phyloP scores from a whole-genome alignment of 2,329 filamentous ascomycete genomes.

The Sporothrix protearum region DNA sequence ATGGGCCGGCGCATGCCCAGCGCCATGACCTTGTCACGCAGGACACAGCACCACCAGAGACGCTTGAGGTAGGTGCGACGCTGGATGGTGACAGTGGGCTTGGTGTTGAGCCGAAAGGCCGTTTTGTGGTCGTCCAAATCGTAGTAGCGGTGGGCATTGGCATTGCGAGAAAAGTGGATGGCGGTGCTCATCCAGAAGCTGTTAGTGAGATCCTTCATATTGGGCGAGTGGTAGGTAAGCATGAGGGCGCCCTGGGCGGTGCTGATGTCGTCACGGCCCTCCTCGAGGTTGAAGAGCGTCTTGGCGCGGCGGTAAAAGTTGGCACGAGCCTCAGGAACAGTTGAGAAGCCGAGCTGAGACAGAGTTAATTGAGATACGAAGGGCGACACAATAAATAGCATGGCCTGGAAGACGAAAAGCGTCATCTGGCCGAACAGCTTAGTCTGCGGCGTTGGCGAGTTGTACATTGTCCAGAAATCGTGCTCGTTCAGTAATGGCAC shows the following conservation, averaged over 20 bases:
- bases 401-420: constrained; percentile 45
- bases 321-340: constrained; percentile 15
- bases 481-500: constrained; percentile 44
- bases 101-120: no score
- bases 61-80: constrained; percentile 67
- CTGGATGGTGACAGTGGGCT: constrained; percentile 56
- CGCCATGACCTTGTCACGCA: constrained; percentile 86
- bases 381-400: constrained; percentile 38
- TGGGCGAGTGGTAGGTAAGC: constrained; percentile 42
- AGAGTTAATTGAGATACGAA: constrained; percentile 15
- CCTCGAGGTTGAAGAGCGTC: constrained; percentile 44
- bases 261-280: constrained; percentile 40
- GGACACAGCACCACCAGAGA: constrained; percentile 97
- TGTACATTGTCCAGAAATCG: constrained; percentile 46
- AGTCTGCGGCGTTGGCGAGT: constrained; percentile 7
- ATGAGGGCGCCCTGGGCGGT: constrained; percentile 43
- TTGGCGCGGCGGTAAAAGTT: constrained; percentile 29
- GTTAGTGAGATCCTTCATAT: constrained; percentile 20
- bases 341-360: constrained; percentile 8
- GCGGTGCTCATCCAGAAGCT: constrained; percentile 23
- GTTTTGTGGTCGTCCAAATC: constrained; percentile 27
- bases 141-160: constrained; percentile 17
- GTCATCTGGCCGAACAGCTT: constrained; percentile 35
- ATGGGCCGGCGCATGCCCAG: constrained; percentile 90
- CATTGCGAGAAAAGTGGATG: constrained; percentile 22